phyloP scores from a whole-genome alignment of 2,329 filamentous ascomycete genomes.

The Pseudogymnoascus sp. region DNA sequence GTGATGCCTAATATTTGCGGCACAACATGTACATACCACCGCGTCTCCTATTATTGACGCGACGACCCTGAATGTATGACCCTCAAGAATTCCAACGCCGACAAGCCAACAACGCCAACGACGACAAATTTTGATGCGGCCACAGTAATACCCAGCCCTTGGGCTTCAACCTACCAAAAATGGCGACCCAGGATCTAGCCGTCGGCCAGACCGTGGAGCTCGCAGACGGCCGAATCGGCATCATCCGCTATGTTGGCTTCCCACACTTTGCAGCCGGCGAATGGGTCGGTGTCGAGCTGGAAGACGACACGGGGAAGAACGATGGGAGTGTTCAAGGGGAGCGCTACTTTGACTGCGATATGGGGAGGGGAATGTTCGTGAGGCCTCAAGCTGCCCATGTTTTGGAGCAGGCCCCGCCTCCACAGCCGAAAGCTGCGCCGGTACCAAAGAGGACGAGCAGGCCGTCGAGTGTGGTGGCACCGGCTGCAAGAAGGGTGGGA shows the following conservation, averaged over 20 bases:
- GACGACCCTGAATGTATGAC: background rate
- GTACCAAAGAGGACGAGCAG: conserved; percentile 29
- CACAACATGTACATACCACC: background rate
- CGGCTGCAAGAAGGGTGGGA: conserved; percentile 32
- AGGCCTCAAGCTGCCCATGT: conserved; percentile 61
- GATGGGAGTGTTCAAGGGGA: conserved; percentile 85
- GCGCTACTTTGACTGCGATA: conserved; percentile 79
- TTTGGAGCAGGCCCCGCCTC: conserved; percentile 42
- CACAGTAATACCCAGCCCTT: background rate
- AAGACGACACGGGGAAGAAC: conserved; percentile 79
- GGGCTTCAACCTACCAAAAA: conserved; percentile 5
- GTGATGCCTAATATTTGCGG: background rate
- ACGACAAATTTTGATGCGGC: background rate
- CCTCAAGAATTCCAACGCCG: background rate
- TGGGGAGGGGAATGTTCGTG: conserved; percentile 77
- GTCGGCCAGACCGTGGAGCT: conserved; percentile 49
- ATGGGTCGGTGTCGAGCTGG: conserved; percentile 86
- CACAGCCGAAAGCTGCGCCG: conserved; percentile 27
- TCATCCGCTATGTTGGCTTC: conserved; percentile 73
- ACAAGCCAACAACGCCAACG: background rate
- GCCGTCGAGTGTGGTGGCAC: conserved; percentile 40
- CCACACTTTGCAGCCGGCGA: conserved; percentile 74
- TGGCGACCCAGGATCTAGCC: background rate
- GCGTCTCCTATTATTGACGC: conserved; percentile 8
- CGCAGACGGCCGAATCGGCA: conserved; percentile 66